Conservation (phyloP, 176 grass and related monocot genomes). For the Themeda triandra region DNA sequence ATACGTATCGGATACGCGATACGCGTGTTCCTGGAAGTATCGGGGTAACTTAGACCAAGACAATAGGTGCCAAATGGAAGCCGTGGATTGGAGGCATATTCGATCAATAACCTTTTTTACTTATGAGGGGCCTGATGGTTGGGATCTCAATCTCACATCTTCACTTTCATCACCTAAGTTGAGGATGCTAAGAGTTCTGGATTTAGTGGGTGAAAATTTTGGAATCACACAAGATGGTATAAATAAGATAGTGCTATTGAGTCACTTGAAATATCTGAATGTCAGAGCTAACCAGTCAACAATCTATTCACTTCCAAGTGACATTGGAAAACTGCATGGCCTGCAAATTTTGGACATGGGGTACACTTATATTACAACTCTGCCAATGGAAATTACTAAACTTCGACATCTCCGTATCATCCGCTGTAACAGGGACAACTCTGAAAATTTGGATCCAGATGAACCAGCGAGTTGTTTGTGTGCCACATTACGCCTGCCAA, state of each 20-base stretch:
- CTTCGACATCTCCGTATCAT: not conserved
- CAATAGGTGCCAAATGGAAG: accelerated
- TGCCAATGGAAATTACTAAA: not conserved
- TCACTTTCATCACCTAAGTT: not conserved
- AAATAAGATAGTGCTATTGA: not conserved
- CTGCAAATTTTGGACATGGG: not conserved
- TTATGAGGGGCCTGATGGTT: too few relatives aligned
- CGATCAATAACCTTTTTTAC: constrained; percentile 8
- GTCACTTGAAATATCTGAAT: not conserved
- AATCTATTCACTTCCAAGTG: not conserved
- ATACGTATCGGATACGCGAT: too few relatives aligned
- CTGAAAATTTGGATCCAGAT: not conserved
- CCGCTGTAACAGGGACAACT: not conserved
- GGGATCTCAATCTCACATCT: accelerated
- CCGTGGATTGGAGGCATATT: not conserved
- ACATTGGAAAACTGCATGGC: not conserved
- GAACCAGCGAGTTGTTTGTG: not conserved
- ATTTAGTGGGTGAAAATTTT: not conserved
- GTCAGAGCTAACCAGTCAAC: accelerated
- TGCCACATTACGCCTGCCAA: not conserved
- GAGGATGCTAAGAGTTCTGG: constrained; percentile 3
- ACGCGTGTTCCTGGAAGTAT: too few relatives aligned
- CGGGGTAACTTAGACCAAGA: too few relatives aligned
- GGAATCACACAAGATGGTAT: not conserved
- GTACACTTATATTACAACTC: not conserved